Conservation (phyloP, 257 asterid species). For the Nicotiana otophora region DNA sequence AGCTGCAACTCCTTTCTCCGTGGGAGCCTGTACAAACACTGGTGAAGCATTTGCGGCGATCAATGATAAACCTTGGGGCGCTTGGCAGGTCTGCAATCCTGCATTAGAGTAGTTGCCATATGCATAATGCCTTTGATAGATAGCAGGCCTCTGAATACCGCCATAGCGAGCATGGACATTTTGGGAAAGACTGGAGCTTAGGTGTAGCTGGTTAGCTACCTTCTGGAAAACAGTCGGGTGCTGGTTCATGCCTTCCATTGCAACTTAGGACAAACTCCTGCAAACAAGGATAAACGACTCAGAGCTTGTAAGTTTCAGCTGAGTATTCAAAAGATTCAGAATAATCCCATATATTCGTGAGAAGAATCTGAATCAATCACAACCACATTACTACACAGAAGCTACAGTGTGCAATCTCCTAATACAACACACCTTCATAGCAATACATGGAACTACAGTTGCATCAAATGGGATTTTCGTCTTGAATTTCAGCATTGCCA, state of each 20-base stretch:
- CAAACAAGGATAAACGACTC: not conserved
- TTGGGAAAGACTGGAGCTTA: not conserved
- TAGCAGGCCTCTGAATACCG: conserved; percentile 11
- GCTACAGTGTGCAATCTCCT: no score
- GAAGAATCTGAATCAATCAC: not conserved
- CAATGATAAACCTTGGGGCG: conserved; percentile 7
- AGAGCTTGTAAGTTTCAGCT: not conserved
- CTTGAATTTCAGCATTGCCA: not conserved
- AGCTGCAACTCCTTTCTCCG: no score
- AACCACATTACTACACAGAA: no score
- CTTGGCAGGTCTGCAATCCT: conserved; percentile 13
- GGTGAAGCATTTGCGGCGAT: conserved; percentile 17
- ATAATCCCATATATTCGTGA: not conserved
- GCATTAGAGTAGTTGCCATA: conserved; percentile 19
- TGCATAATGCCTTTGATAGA: conserved; percentile 4
- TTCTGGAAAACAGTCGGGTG: conserved; percentile 18
- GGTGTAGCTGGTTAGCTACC: conserved; percentile 18
- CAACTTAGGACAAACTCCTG: not conserved
- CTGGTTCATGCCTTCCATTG: conserved; percentile 14
- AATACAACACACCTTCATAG: no score
- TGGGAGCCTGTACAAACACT: conserved; percentile 21
- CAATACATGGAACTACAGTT: no score
- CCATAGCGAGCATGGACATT: conserved; percentile 15
- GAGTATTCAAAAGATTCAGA: not conserved
- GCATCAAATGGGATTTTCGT: no score